These are phyloP conservation scores for Cyberlindnera meyerae DNA, from an alignment of 805 yeast species.

Conservation along the genomic window DNA sequence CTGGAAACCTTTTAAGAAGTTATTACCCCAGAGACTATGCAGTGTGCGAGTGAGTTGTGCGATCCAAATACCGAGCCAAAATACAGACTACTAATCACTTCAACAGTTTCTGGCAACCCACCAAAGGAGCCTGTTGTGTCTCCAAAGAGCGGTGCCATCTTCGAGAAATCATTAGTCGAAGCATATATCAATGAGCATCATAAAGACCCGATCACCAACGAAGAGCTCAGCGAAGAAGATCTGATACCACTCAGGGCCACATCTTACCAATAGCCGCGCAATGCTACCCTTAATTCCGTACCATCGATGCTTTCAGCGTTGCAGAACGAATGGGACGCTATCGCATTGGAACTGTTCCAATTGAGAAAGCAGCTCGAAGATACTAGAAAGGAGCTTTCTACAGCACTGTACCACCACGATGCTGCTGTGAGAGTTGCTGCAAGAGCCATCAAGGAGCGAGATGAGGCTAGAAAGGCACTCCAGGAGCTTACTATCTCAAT, in stretches of 20 bases:
- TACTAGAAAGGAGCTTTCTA: conserved; percentile 67
- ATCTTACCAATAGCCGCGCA: conserved; percentile 34
- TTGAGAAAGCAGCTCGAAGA: conserved; percentile 65
- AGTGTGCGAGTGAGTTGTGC: conserved; percentile 27
- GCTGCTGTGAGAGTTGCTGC: conserved; percentile 89
- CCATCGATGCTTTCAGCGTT: conserved; percentile 72
- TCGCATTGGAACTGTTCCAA: conserved; percentile 74
- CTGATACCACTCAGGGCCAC: conserved; percentile 40
- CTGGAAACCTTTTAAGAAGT: too few relatives aligned
- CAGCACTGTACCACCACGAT: conserved; percentile 79
- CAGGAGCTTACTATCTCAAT: conserved; percentile 46
- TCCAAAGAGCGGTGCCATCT: conserved; percentile 61
- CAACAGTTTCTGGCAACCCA: conserved; percentile 60
- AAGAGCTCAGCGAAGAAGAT: conserved; percentile 54
- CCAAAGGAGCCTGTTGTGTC: conserved; percentile 74
- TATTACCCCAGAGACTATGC: too few relatives aligned
- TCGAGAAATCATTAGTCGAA: conserved; percentile 57
- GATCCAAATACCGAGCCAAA: neutral
- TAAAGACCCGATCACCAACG: conserved; percentile 71
- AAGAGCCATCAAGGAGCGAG: conserved; percentile 66
- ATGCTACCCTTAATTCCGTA: conserved; percentile 56
- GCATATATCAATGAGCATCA: conserved; percentile 61
- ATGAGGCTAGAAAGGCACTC: conserved; percentile 64
- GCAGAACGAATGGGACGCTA: conserved; percentile 87
- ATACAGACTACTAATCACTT: conserved; percentile 14